Percentiles rank a stretch among this genome's conserved stretches.
These are phyloP conservation scores for Starmera quercuum DNA, from an alignment of 805 yeast genomes.

Conservation along the genomic window DNA sequence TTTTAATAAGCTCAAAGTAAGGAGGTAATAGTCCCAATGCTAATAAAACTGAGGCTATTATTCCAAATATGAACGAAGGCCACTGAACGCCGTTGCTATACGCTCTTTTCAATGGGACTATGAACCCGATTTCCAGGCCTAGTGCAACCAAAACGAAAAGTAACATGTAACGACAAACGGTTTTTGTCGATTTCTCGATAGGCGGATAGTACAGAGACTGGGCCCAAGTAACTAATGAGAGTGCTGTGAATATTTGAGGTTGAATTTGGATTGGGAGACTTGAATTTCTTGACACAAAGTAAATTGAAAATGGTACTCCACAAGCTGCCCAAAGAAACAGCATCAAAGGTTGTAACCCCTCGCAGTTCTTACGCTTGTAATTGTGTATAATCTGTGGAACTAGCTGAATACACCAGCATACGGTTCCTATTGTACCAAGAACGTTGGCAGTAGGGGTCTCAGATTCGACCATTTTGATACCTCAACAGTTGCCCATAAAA, in stretches of 20 bases:
- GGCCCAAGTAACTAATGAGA: conserved; percentile 59
- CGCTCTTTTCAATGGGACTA: conserved; percentile 58
- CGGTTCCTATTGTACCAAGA: conserved; percentile 82
- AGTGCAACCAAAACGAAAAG: conserved; percentile 37
- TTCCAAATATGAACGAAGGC: conserved; percentile 74
- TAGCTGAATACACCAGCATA: conserved; percentile 87
- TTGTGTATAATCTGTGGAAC: conserved; percentile 80
- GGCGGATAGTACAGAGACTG: conserved; percentile 79
- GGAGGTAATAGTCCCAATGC: conserved; percentile 70
- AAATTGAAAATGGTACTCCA: conserved; percentile 84
- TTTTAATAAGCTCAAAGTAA: conserved; percentile 71
- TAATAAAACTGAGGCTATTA: conserved; percentile 65
- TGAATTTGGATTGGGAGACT: conserved; percentile 77
- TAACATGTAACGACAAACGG: conserved; percentile 27
- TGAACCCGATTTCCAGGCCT: conserved; percentile 64
- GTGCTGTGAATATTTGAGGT: conserved; percentile 73
- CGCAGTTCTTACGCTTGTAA: conserved; percentile 67
- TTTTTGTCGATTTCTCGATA: conserved; percentile 25
- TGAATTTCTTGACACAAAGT: conserved; percentile 64
- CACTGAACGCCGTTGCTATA: conserved; percentile 38
- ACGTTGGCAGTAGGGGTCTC: conserved; percentile 50
- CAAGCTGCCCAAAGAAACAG: conserved; percentile 66
- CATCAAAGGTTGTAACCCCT: conserved; percentile 82
- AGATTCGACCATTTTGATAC: too few relatives aligned
- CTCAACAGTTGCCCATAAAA: too few relatives aligned